Evolutionary conservation across 805 yeast species (phyloP), one percentile per base, ranked within the genome.

Genomic region (Zygotorulaspora chibaensis): DNA sequence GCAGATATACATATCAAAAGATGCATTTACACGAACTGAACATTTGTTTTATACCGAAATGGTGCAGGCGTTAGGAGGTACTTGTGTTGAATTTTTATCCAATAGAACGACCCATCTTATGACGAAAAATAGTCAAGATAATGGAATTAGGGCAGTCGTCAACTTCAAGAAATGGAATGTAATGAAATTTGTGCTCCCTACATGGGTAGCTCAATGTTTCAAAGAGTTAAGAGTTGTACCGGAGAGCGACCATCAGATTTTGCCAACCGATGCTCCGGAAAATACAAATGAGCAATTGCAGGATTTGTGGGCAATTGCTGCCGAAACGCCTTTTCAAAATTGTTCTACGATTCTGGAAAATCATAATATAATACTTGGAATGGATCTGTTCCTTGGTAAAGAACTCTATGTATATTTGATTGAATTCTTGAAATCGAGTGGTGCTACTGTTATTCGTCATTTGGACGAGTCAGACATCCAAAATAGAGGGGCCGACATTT

Each of bases 21-120:
- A 45, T 20, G 73, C 82, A 0, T 69, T 68, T 1, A 79, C 80
- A 3, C 88, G 83, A 51, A 73, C 76, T 38, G 90, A 82, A 45
- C 79, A 77, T n/a, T 72, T 87, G 12, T 75, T 80, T 52, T 82
- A 81, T 6, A 87, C 84, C 0, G 83, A 83, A 2, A 42, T 65
- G 28, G 46, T 69, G 1, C 65, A 76, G 16, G 81, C 86, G 1
- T 73, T 86, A 48, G 98, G 97, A 1, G 98, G 96, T 2, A 81
- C 77, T 28, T 80, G 72, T 57, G 68, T 79, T 34, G 84, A 83
- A 48, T 55, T 58, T 13, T 68, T 90, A 26, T 81, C 87, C 8
- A 75, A 76, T 43, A 77, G 76, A 52, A 86, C 95, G 1, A 87
- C 96, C 0, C 97, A 91, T 70, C 72, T 88, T 29, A 69, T 91